Evolutionary conservation across 2,329 filamentous ascomycete species (phyloP).

Genomic region (Penicillium expansum): DNA sequence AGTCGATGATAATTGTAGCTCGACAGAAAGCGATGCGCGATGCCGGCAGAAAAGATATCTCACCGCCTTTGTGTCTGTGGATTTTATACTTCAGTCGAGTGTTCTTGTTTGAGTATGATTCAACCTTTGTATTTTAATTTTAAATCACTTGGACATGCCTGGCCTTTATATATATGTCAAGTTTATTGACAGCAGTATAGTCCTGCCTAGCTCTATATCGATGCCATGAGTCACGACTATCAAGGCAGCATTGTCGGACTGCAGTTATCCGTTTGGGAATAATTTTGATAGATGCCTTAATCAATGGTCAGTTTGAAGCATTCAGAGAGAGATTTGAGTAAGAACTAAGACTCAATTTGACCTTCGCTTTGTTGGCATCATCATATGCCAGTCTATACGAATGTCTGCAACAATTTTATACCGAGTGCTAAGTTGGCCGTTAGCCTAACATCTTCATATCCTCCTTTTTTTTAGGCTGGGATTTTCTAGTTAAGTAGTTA

Average conservation of each 20-base stretch:
- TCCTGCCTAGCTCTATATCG: neutral
- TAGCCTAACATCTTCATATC: neutral
- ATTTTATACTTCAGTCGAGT: neutral
- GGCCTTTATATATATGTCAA: neutral
- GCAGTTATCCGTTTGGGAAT: neutral
- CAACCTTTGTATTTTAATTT: neutral
- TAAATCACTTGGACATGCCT: neutral
- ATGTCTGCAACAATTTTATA: neutral
- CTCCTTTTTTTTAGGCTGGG: neutral
- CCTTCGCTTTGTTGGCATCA: neutral
- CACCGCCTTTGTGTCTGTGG: slow-evolving; percentile 1
- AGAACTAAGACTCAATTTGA: no score
- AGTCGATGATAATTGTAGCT: slow-evolving; percentile 9
- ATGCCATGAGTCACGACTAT: neutral
- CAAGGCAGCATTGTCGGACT: slow-evolving; percentile 5
- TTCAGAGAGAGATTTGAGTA: neutral
- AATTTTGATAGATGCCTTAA: neutral
- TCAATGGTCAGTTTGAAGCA: neutral
- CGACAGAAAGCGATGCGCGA: slow-evolving; percentile 10
- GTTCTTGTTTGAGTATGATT: neutral
- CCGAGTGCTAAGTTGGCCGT: neutral
- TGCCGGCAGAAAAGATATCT: slow-evolving; percentile 5
- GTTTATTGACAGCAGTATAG: no score
- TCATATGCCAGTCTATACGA: neutral
- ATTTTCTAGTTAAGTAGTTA: neutral